Conservation (phyloP, 495 filamentous ascomycete species). For the Talaromyces wortmannii region DNA sequence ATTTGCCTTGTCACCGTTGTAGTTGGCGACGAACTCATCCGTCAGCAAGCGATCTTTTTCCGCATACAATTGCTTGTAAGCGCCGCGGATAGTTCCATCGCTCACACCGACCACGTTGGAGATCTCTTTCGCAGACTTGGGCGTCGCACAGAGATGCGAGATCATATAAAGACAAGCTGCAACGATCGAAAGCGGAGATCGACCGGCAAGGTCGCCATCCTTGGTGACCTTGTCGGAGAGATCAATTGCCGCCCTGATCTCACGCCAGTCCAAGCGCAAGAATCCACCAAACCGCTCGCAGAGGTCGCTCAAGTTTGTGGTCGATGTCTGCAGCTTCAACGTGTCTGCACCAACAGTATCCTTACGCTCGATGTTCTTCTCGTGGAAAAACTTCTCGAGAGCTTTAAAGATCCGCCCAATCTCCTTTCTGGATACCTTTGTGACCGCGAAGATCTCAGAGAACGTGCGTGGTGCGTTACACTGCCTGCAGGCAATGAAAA, state of each 20-base stretch:
- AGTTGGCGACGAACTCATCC: constrained; percentile 63
- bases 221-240: constrained; percentile 67
- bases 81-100: constrained; percentile 91
- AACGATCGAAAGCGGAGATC: constrained; percentile 89
- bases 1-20: constrained; percentile 59
- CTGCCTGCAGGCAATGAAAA: constrained; percentile 95
- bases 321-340: constrained; percentile 54
- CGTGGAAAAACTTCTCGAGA: constrained; percentile 76
- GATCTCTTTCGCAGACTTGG: constrained; percentile 80
- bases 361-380: constrained; percentile 47
- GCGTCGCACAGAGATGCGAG: constrained; percentile 70
- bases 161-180: constrained; percentile 96
- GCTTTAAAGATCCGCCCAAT: constrained; percentile 94
- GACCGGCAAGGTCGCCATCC: constrained; percentile 75
- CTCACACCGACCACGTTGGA: constrained; percentile 75
- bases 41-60: constrained; percentile 68
- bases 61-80: constrained; percentile 80
- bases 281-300: constrained; percentile 84
- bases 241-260: constrained; percentile 63
- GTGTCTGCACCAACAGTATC: constrained; percentile 35
- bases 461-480: constrained; percentile 82
- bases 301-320: constrained; percentile 74
- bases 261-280: constrained; percentile 59
- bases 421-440: constrained; percentile 93
- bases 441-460: constrained; percentile 83